These are phyloP conservation scores for Phytophthora citrophthora DNA, from an alignment of 352 stramenopile genomes.

Conservation along the genomic window DNA sequence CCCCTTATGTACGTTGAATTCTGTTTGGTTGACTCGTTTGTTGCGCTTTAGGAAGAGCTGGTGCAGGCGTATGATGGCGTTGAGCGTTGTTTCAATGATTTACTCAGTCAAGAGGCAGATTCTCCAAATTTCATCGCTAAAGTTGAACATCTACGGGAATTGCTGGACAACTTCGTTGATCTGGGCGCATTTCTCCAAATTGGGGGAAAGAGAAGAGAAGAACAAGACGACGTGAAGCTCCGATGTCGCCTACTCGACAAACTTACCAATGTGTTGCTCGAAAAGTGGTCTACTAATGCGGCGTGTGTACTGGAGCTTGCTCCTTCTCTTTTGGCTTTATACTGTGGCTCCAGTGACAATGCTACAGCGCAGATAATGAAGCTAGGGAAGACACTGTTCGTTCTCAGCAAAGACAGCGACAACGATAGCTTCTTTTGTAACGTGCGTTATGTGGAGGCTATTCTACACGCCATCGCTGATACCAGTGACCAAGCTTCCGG, in stretches of 20 bases:
- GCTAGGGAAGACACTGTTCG: constrained; percentile 70
- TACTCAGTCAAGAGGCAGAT: constrained; percentile 12
- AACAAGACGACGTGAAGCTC: constrained; percentile 15
- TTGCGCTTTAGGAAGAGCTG: constrained; percentile 37
- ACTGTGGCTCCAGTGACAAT: constrained; percentile 5
- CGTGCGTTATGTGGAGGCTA: constrained; percentile 67
- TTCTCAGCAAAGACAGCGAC: constrained; percentile 71
- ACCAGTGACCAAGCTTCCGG: constrained; percentile 14
- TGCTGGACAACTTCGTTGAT: constrained; percentile 30
- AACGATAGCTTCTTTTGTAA: constrained; percentile 76
- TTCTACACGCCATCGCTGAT: constrained; percentile 47
- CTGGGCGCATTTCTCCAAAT: constrained; percentile 45
- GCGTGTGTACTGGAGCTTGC: constrained; percentile 48
- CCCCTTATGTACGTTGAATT: not conserved
- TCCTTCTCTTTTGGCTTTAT: constrained; percentile 52
- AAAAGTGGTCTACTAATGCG: constrained; percentile 41
- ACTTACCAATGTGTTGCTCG: constrained; percentile 25
- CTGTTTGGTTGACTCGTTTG: not conserved
- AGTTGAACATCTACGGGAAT: constrained; percentile 18
- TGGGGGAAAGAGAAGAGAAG: not conserved
- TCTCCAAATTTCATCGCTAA: not conserved
- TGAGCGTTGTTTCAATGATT: constrained; percentile 33
- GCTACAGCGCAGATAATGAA: constrained; percentile 26
- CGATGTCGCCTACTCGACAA: constrained; percentile 35
- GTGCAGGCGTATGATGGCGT: constrained; percentile 25